Evolutionary conservation across 139 green algal genomes (phyloP).

Genomic region (Asterochloris sp.): DNA sequence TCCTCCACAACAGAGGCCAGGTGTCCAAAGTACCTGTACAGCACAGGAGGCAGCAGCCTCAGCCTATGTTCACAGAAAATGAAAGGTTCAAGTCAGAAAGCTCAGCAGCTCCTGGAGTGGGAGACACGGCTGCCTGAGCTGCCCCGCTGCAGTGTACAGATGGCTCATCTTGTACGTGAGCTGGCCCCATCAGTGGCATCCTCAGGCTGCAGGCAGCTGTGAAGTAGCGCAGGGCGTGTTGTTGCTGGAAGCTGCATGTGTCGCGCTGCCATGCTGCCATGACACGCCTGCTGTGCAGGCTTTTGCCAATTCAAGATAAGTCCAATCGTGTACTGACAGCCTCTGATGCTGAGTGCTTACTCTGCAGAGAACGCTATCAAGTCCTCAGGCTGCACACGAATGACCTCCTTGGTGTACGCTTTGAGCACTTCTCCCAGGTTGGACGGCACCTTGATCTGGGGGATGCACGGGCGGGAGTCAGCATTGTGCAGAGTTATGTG

Average conservation of each 20-base stretch:
- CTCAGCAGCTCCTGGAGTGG: background rate
- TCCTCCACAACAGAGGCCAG: slow-evolving; percentile 33
- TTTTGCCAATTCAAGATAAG: background rate
- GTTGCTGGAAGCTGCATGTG: slow-evolving; percentile 1
- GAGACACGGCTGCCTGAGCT: background rate
- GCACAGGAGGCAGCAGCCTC: background rate
- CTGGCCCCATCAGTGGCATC: too few relatives aligned
- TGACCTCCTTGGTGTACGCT: slow-evolving; percentile 80
- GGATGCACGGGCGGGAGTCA: slow-evolving; percentile 27
- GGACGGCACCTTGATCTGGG: slow-evolving; percentile 70
- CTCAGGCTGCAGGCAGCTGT: background rate
- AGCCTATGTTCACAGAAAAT: background rate
- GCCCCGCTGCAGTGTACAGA: background rate
- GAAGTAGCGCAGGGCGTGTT: background rate
- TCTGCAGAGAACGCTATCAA: slow-evolving; percentile 66
- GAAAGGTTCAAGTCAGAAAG: background rate
- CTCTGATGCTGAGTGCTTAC: slow-evolving; percentile 26
- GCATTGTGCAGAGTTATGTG: too few relatives aligned
- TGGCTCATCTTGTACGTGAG: background rate
- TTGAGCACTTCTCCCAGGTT: slow-evolving; percentile 75
- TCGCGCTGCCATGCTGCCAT: background rate
- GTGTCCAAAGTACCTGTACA: slow-evolving; percentile 68
- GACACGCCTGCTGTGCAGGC: background rate
- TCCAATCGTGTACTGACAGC: background rate
- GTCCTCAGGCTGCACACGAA: slow-evolving; percentile 60